Percentiles rank a stretch among this genome's conserved stretches.
Evolutionary conservation across 306 rosid species (phyloP).

Genomic region (Glycine tomentella): DNA sequence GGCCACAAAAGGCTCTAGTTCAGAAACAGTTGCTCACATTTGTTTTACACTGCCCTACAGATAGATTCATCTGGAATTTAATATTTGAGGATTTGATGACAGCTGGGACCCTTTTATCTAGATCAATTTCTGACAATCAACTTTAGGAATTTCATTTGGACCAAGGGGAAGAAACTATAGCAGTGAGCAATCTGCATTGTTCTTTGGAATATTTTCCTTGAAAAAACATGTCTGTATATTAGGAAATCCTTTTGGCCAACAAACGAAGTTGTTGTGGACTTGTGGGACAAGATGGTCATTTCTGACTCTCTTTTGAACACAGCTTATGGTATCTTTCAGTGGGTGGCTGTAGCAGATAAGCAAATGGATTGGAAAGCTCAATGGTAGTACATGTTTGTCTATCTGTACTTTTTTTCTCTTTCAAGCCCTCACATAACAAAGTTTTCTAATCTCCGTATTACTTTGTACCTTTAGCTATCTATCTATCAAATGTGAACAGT

Average conservation of each 20-base stretch:
- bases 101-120: slow-evolving; percentile 13
- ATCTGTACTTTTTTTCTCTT: too few relatives aligned
- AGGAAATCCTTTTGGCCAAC: neutral
- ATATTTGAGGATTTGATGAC: neutral
- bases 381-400: slow-evolving; percentile 3
- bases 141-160: slow-evolving; percentile 5
- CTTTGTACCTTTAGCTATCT: too few relatives aligned
- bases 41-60: neutral
- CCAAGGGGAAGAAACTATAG: neutral
- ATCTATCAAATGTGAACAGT: neutral
- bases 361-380: neutral
- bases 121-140: slow-evolving; percentile 6
- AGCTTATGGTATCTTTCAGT: neutral
- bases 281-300: neutral
- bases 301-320: neutral
- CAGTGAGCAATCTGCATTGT: slow-evolving; percentile 7
- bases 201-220: slow-evolving; percentile 5
- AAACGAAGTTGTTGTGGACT: neutral
- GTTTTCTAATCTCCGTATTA: too few relatives aligned
- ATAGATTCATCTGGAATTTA: slow-evolving; percentile 18
- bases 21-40: slow-evolving; percentile 22
- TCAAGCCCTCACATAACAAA: too few relatives aligned
- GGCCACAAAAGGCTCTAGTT: slow-evolving; percentile 14
- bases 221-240: slow-evolving; percentile 11
- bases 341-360: neutral